These are phyloP conservation scores for Starmerella powellii DNA, from an alignment of 805 yeast species.

Conservation along the genomic window DNA sequence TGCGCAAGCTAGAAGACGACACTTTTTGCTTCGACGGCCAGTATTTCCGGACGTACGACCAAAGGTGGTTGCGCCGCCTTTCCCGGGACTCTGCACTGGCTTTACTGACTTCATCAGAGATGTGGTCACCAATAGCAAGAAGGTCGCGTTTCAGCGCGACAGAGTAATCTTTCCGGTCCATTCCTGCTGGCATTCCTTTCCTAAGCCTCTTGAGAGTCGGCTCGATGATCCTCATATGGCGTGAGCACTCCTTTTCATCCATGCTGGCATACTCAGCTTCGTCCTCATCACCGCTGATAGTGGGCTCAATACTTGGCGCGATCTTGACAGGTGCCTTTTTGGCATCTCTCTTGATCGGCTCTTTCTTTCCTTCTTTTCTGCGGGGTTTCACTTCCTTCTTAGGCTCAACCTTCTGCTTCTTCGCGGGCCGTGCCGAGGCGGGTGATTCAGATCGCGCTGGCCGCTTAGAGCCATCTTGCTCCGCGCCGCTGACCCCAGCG, in stretches of 20 bases:
- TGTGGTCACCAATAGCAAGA: slow-evolving; percentile 61
- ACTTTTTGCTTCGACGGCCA: slow-evolving; percentile 68
- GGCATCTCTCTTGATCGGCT: slow-evolving; percentile 13
- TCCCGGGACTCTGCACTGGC: slow-evolving; percentile 27
- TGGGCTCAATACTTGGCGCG: slow-evolving; percentile 13
- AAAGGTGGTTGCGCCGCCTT: slow-evolving; percentile 49
- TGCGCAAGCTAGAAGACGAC: slow-evolving; percentile 50
- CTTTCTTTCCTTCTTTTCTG: slow-evolving; percentile 22
- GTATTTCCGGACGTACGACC: slow-evolving; percentile 72
- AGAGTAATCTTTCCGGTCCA: slow-evolving; percentile 70
- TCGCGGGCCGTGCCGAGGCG: slow-evolving; percentile 12
- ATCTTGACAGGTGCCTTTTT: slow-evolving; percentile 4
- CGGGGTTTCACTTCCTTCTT: slow-evolving; percentile 6
- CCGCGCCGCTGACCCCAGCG: slow-evolving; percentile 16
- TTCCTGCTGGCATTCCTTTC: slow-evolving; percentile 52
- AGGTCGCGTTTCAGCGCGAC: slow-evolving; percentile 54
- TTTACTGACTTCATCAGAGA: slow-evolving; percentile 33
- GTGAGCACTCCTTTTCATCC: slow-evolving; percentile 63
- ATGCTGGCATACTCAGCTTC: slow-evolving; percentile 56
- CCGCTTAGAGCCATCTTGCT: slow-evolving; percentile 14
- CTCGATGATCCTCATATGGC: slow-evolving; percentile 51
- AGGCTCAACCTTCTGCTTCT: slow-evolving; percentile 12
- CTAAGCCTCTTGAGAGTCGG: slow-evolving; percentile 54
- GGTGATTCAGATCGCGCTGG: no score
- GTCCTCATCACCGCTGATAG: slow-evolving; percentile 16